Evolutionary conservation across 1,284 basidiomycete genomes (phyloP), one percentile per base, ranked within the genome.

Genomic region (Ceratobasidium sp.): DNA sequence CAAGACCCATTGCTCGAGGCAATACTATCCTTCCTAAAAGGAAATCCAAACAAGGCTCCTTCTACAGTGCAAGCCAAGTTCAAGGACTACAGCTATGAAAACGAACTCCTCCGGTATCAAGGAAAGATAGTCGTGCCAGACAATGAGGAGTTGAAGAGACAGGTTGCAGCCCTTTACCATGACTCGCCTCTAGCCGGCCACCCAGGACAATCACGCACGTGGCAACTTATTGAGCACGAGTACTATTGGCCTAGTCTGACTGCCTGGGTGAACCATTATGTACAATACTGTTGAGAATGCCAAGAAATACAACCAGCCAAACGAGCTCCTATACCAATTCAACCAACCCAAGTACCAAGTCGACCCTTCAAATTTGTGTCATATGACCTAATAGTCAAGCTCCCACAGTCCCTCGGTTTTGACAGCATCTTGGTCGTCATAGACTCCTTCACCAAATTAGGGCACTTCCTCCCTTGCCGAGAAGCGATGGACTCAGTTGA

Each of bases 381-480:
- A 0, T 84, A 85, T 83, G 86, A 87, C 77, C 78, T 82, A 74
- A 85, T 87, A 59, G 81, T 80, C 14, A 78, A 82, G n/a, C 81
- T 86, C 0, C 86, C 85, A 1, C 5, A n/a, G 0, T 83, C 83
- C 0, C 48, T 79, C 0, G 82, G 81, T 2, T 84, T 73, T 78
- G 80, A 85, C 77, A 57, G 82, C 8, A 84, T 87, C 59, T 77
- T 85, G 1, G 83, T 85, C 0, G 71, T 85, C 0, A 83, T 85
- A 4, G 81, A 84, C 77, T 77, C 84, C 0, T 78, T 85, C 16
- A 82, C 84, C 30, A 86, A 86, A 79, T 35, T 57, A 48, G 67
- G 33, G 0, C 78, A 77, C 54, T 78, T 78, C 65, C 41, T 79
- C 0, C 35, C 78, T 5, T 78, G 78, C 2, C 48, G 18, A 5